These are phyloP conservation scores for Nepenthes alata DNA, from an alignment of 179 eudicot species.

Conservation along the genomic window DNA sequence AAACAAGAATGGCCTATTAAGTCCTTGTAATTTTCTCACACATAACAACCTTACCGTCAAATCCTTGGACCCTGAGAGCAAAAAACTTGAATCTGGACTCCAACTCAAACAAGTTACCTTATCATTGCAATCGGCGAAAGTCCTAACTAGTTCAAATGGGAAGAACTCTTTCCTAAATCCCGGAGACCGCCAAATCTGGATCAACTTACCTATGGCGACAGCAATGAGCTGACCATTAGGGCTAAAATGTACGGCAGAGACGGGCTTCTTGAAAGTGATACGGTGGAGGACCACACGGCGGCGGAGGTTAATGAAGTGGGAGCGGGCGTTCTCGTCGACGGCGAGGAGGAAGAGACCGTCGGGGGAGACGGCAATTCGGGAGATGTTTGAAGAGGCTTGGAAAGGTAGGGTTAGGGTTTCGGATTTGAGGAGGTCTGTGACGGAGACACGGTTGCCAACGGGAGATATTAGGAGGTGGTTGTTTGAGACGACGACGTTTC, in stretches of 20 bases:
- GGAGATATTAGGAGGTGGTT: slow-evolving; percentile 59
- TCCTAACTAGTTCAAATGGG: slow-evolving; percentile 62
- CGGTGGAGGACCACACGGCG: slow-evolving; percentile 73
- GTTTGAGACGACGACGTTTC: slow-evolving; percentile 52
- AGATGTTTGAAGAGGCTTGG: slow-evolving; percentile 61
- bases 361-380: slow-evolving; percentile 59
- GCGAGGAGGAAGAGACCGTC: slow-evolving; percentile 66
- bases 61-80: slow-evolving; percentile 75
- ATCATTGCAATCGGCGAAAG: slow-evolving; percentile 74
- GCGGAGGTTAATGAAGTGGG: slow-evolving; percentile 60
- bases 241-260: slow-evolving; percentile 44
- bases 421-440: slow-evolving; percentile 78
- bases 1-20: slow-evolving; percentile 58
- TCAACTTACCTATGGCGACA: slow-evolving; percentile 55
- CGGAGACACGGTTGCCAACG: slow-evolving; percentile 71
- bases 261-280: slow-evolving; percentile 61
- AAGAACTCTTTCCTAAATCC: slow-evolving; percentile 81
- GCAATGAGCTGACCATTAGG: slow-evolving; percentile 69
- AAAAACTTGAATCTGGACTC: slow-evolving; percentile 51
- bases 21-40: slow-evolving; percentile 23
- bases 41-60: slow-evolving; percentile 73
- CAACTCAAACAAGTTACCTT: slow-evolving; percentile 63
- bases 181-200: slow-evolving; percentile 85
- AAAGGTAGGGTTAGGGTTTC: slow-evolving; percentile 62
- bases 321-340: slow-evolving; percentile 63